Evolutionary conservation across 1,139 yeast species (phyloP), one percentile per base, ranked within the genome.

Genomic region (Dujonia santamariae): DNA sequence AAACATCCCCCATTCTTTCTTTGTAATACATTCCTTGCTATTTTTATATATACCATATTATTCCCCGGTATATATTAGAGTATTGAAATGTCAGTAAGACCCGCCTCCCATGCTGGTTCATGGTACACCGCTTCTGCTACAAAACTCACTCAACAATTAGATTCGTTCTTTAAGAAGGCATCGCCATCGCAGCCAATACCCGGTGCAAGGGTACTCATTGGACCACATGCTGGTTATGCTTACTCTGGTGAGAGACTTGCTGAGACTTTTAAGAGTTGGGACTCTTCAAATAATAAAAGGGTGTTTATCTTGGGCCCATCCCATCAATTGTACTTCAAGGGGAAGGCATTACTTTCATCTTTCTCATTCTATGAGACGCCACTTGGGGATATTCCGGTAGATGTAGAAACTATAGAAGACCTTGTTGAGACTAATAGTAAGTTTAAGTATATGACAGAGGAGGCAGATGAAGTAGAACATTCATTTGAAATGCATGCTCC

Each of bases 401-500:
- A 90, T 53, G 56, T 53, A 0, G 72, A 65, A 6, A 53, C 66
- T 2, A 60, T 64, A 14, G 44, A 56, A 2, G 50, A 59, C 16
- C 54, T 84, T 36, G 34, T 52, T 3, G 38, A 45, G 3, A 26
- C 26, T 36, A 3, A 42, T 70, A 7, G 19, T 9, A 12, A 11
- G 4, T 81, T 85, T 51, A 63, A 64, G 38, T 56, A 52, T 33
- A 84, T 92, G 94, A 60, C 69, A 28, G 46, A 55, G 2, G 72
- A 66, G 0, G 70, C 70, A 8, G 99, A 94, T 54, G 78, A 80
- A 39, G 85, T 83, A 20, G 99, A 94, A 55, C 99, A 92, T 55
- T 83, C 95, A 32, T 78, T 92, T 52, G 98, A 94, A 53, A 85
- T 94, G 96, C 98, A 92, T 57, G 75, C 85, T 51, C 96, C 97